phyloP scores from a whole-genome alignment of 345 rosid genomes.

The Camelina laxa region DNA sequence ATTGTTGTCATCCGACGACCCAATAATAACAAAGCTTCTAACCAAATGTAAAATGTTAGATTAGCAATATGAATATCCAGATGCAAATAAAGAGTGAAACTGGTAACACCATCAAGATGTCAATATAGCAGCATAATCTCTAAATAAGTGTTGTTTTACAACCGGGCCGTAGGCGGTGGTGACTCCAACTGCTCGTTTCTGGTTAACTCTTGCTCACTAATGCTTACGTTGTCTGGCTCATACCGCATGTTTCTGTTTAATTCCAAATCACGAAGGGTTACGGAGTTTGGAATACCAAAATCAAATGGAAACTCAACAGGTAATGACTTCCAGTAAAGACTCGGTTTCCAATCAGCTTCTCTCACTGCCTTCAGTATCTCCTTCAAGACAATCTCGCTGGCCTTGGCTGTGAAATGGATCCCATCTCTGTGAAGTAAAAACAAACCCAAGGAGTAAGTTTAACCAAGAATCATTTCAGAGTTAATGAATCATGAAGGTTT shows the following conservation, averaged over 20 bases:
- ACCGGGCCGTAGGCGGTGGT: slow-evolving; percentile 1
- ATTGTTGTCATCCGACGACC: background rate
- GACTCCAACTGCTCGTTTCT: slow-evolving; percentile 25
- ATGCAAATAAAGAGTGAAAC: slow-evolving; percentile 1
- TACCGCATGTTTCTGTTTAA: slow-evolving; percentile 25
- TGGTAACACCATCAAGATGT: slow-evolving; percentile 25
- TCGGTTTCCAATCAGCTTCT: slow-evolving; percentile 81
- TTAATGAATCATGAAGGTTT: background rate
- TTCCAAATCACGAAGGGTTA: slow-evolving; percentile 26
- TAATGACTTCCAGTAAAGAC: slow-evolving; percentile 62
- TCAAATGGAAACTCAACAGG: slow-evolving; percentile 58
- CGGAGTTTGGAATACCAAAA: slow-evolving; percentile 38
- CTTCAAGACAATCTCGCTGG: slow-evolving; percentile 63
- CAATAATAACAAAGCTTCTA: background rate
- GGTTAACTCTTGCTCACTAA: slow-evolving; percentile 29
- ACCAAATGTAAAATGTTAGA: background rate
- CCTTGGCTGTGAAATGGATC: slow-evolving; percentile 66
- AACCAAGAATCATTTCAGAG: background rate
- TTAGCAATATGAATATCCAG: background rate
- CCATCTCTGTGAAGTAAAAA: slow-evolving; percentile 61
- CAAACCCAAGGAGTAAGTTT: slow-evolving; percentile 1
- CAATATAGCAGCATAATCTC: slow-evolving; percentile 16
- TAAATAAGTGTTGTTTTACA: slow-evolving; percentile 16
- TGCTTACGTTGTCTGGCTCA: slow-evolving; percentile 9
- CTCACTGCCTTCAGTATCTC: slow-evolving; percentile 61